phyloP scores from a whole-genome alignment of 1,284 basidiomycete species.

The Cerioporus squamosus region DNA sequence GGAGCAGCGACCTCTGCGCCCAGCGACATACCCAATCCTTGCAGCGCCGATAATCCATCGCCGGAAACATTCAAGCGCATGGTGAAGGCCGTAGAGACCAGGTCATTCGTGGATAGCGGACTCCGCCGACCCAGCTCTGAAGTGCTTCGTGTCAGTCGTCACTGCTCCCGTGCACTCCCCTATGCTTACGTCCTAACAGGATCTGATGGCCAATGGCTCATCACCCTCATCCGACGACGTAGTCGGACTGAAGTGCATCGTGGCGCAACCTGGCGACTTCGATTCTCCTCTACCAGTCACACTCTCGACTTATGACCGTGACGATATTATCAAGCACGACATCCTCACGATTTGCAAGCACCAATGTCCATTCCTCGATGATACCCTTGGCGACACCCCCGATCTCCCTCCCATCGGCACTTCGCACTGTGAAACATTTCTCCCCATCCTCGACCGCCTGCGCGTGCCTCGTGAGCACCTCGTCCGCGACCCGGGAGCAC shows the following conservation, averaged over 20 bases:
- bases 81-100: conserved; percentile 5
- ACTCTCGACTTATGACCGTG: conserved; percentile 17
- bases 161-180: background rate
- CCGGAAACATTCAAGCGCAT: conserved; percentile 4
- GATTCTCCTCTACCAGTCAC: conserved; percentile 8
- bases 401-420: conserved; percentile 9
- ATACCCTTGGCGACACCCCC: conserved; percentile 1
- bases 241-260: conserved; percentile 15
- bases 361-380: background rate
- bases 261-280: conserved; percentile 1
- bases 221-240: conserved; percentile 13
- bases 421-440: conserved; percentile 7
- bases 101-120: conserved; percentile 16
- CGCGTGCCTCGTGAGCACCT: conserved; percentile 12
- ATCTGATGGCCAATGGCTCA: conserved; percentile 8
- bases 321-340: conserved; percentile 8
- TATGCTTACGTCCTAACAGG: background rate
- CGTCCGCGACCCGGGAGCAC: conserved; percentile 11
- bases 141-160: conserved; percentile 14
- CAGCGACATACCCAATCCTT: background rate
- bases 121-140: conserved; percentile 12
- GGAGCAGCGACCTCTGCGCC: background rate
- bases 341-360: conserved; percentile 3
- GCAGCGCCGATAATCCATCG: conserved; percentile 1
- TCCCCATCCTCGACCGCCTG: conserved; percentile 13